Evolutionary conservation across 768 basidiomycete genomes (phyloP), one percentile per base, ranked within the genome.

Genomic region (Phylloporus scabripes): DNA sequence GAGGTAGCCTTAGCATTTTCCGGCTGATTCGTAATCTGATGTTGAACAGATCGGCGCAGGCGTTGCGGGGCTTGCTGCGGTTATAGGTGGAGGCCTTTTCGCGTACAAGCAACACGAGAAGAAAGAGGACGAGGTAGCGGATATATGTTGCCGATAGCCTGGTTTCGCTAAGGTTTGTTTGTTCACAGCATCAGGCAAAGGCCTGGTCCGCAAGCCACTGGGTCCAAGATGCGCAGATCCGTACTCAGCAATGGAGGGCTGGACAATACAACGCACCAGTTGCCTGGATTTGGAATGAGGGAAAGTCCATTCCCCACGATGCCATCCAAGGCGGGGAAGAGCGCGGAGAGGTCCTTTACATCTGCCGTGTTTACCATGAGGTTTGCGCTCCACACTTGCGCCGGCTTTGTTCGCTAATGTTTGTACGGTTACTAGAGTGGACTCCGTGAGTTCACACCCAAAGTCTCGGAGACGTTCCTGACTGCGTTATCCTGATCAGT

Each of bases 251-350:
- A 9, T 84, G 72, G 69, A 62, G 71, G 55, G 57, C 59, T 10
- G 62, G 73, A 17, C 76, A 75, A 0, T 73, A 73, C 18, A 60
- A 63, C 0, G 71, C 61, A 1, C 80, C 83, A 3, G 72, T 74
- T 11, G 78, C 77, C 20, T 90, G 87, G 87, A 56, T 85, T 31
- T 72, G 82, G 42, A 76, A 70, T 33, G 68, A 79, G 36, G 83
- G 83, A 44, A 79, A 70, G 58, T 60, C 72, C 29, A 83, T 87
- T 49, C 86, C 86, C 26, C 59, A 57, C 2, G 70, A 70, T 44
- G 83, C 85, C 23, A 74, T 88, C 50, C 61, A 66, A 32, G 81
- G 79, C 8, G 83, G 80, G 12, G 70, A 74, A 50, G 80, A 83
- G 57, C 58, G 77, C 9, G 74, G 73, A 28, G 64, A 75, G 61